Evolutionary conservation across 495 filamentous ascomycete species (phyloP), one percentile per base, ranked within the genome.

Genomic region (Baudoinia panamericana): DNA sequence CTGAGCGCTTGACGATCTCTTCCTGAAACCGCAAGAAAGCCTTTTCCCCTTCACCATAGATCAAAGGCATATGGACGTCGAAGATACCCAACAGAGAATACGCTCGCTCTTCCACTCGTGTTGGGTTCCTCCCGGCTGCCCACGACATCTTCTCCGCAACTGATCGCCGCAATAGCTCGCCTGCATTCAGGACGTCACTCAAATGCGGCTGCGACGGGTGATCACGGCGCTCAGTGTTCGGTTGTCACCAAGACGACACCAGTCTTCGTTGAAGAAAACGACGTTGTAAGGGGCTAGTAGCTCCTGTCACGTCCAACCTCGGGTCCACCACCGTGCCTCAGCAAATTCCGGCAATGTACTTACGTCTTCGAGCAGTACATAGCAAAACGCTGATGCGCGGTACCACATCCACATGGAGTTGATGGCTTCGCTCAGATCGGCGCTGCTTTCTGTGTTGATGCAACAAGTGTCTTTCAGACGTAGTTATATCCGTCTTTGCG

Each of bases 31-130:
- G 30, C 38, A 42, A 40, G 34, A 62, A 57, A 16, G 60, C 51
- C 15, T 50, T 53, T 3, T 43, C 25, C 1, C 56, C 58, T 24
- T 64, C 61, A 8, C 61, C 61, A 35, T 64, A 64, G 9, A 60
- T 43, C 24, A 62, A 42, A 1, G 54, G 46, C 55, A 63, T 59
- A 36, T 55, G 59, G 27, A 63, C 33, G 16, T 47, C 36, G 33
- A 61, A 59, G 10, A 61, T 27, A 15, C 60, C 60, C 10, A 63
- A 29, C 4, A 63, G 44, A 25, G 44, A 51, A 34, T 61, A 63
- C 4, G 60, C 60, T n/a, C 48, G 47, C 30, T 63, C 60, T 41
- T 63, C 59, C 4, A 40, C 13, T 18, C 31, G 30, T 16, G 31
- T 41, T 7, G 47, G 42, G 7, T 11, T 20, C 28, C 50, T 32